Conservation (phyloP, 73 alveolate genomes). For the Paramecium octaurelia region DNA sequence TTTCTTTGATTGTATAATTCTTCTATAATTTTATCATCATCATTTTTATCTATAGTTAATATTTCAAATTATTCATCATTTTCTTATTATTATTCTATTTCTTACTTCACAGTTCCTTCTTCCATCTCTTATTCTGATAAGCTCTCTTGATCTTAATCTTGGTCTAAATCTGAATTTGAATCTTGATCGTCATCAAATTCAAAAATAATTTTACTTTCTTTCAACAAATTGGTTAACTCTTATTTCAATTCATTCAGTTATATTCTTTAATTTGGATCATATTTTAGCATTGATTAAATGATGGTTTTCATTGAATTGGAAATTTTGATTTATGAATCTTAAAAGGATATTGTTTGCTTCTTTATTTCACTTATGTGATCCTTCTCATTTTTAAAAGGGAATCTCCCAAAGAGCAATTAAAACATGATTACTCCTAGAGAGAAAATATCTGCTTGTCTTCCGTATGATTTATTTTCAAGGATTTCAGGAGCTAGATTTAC, state of each 20-base stretch:
- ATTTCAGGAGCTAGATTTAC: constrained; percentile 2
- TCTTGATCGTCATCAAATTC: neutral
- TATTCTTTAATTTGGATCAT: neutral
- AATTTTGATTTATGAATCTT: neutral
- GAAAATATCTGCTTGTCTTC: constrained; percentile 13
- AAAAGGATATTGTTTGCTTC: neutral
- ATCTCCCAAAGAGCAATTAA: neutral
- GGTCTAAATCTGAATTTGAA: no score
- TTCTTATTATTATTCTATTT: neutral
- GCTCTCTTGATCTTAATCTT: neutral
- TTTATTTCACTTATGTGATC: neutral
- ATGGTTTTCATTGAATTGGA: neutral
- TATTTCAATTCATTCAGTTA: neutral
- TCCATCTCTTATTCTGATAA: neutral
- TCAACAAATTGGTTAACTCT: neutral
- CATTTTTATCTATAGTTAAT: neutral
- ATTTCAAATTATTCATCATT: neutral
- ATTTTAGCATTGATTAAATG: neutral
- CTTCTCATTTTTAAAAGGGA: neutral
- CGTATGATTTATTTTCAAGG: neutral
- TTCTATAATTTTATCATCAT: neutral
- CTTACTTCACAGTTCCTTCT: neutral
- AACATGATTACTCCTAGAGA: neutral
- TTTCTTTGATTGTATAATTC: neutral
- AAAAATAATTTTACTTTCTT: neutral